Conservation (phyloP, 2,329 filamentous ascomycete species). For the Xylariaceae sp. region DNA sequence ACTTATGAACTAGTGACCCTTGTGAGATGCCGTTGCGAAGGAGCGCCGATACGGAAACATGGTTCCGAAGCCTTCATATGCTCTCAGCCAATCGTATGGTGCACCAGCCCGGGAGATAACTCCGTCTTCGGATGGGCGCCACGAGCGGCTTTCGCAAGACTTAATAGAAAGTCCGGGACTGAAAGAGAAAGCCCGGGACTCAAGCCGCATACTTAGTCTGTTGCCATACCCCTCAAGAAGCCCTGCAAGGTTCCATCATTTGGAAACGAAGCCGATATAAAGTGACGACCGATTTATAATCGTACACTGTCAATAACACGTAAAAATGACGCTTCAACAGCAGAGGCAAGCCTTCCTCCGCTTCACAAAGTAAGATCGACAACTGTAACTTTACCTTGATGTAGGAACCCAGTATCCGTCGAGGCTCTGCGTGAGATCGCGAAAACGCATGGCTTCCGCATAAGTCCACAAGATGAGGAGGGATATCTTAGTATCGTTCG, state of each 20-base stretch:
- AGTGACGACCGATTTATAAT: background rate
- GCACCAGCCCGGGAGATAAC: background rate
- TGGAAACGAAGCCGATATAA: background rate
- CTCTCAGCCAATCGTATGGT: slow-evolving; percentile 12
- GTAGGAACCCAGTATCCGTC: slow-evolving; percentile 7
- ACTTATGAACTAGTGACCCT: too few species aligned
- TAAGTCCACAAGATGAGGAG: slow-evolving; percentile 14
- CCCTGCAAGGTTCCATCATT: too few species aligned
- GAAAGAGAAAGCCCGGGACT: slow-evolving; percentile 7
- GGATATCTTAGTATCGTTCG: slow-evolving; percentile 12
- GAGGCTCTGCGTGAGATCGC: slow-evolving; percentile 16
- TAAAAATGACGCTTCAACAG: slow-evolving; percentile 6
- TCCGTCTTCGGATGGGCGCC: background rate
- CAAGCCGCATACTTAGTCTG: background rate
- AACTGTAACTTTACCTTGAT: background rate
- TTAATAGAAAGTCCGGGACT: background rate
- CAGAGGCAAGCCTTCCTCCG: slow-evolving; percentile 2
- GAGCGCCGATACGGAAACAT: slow-evolving; percentile 11
- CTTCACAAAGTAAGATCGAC: background rate
- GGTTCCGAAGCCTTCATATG: slow-evolving; percentile 9
- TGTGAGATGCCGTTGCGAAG: too few species aligned
- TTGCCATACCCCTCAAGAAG: too few species aligned
- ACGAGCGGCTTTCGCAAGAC: background rate
- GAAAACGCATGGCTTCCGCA: slow-evolving; percentile 5
- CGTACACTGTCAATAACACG: background rate